Base-by-base conservation (phyloP, 2,329 filamentous ascomycete genomes). In the Alternaria burnsii region DNA sequence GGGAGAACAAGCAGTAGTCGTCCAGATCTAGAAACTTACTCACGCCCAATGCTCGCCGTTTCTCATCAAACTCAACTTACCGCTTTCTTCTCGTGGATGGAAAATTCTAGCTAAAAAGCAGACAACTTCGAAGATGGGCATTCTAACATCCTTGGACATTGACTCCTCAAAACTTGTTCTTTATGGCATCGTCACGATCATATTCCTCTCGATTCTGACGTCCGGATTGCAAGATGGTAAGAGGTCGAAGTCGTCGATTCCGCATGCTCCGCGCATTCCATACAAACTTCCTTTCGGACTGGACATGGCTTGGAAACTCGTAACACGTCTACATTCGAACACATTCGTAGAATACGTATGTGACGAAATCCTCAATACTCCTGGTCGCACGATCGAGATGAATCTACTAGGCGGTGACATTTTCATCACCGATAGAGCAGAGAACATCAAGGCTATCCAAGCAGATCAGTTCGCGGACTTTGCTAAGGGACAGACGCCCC, bases 401-500 rank as follows among this genome's bases (percentile, higher is more conserved):
- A 56, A 60, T 24, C 40, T 60, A 18, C 52, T 60, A 10, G 58
- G 58, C 5, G 53, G 52, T 10, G 47, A 56, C 9, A 56, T 60
- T 6, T 56, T 60, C 46, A 56, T 60, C 22, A 60, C 58, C 38
- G 58, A 60, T 34, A 44, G 53, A 41, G 52, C 58, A 16, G 58
- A 60, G 32, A 60, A 60, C 30, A 60, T 60, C 52, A 60, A 60
- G 41, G 58, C 58, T 14, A 56, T 57, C 16, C 58, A 60, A 52
- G 58, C 58, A 22, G 52, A 56, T 41, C 52, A 60, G 34, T 57
- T 60, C 12, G 28, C 47, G 4, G 53, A 60, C 24, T 56, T 57
- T 26, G 58, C 58, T 0, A 60, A 60, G 22, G 52, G 52, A 5
- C 52, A 60, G 41, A 56, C 52, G 18, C 58, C 52, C 42, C 58